These are phyloP conservation scores for Scutellaria minor DNA, from an alignment of 257 asterid species.

Conservation along the genomic window DNA sequence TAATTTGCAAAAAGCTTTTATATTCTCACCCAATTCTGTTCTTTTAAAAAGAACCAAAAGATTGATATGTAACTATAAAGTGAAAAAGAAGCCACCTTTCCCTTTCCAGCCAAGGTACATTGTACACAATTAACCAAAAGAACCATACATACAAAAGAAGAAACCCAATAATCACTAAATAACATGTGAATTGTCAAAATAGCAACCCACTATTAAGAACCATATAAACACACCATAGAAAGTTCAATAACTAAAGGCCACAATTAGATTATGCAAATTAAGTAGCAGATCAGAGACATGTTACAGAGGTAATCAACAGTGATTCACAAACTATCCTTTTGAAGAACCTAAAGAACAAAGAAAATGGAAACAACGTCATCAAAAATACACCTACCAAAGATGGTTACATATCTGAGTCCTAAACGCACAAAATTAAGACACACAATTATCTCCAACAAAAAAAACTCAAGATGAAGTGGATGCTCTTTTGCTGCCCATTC, in stretches of 20 bases:
- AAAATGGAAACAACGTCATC: slow-evolving; percentile 10
- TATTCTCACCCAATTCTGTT: slow-evolving; percentile 3
- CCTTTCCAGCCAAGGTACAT: slow-evolving; percentile 9
- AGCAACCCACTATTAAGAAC: slow-evolving; percentile 11
- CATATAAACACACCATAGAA: slow-evolving; percentile 5
- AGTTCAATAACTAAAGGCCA: slow-evolving; percentile 12
- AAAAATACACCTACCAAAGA: slow-evolving; percentile 29
- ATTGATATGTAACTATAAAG: slow-evolving; percentile 7
- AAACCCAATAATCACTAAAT: background rate
- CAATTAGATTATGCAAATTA: slow-evolving; percentile 29
- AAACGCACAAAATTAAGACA: slow-evolving; percentile 26
- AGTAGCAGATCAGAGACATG: slow-evolving; percentile 20
- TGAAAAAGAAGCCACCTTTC: background rate
- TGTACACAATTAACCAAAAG: background rate
- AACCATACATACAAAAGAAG: background rate
- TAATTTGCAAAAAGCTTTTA: slow-evolving; percentile 8
- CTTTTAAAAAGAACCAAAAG: slow-evolving; percentile 22
- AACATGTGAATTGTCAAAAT: slow-evolving; percentile 10
- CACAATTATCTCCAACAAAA: slow-evolving; percentile 26
- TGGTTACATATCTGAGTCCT: slow-evolving; percentile 32
- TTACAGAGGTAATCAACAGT: slow-evolving; percentile 20
- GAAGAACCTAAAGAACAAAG: background rate
- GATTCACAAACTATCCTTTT: slow-evolving; percentile 14
- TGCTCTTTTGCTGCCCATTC: slow-evolving; percentile 42
- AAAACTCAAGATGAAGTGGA: slow-evolving; percentile 35